A percentile compares a stretch with the other conserved stretches of the same genome.
Conservation (phyloP, 78 protist species). For the Anaeramoeba flamelloides region DNA sequence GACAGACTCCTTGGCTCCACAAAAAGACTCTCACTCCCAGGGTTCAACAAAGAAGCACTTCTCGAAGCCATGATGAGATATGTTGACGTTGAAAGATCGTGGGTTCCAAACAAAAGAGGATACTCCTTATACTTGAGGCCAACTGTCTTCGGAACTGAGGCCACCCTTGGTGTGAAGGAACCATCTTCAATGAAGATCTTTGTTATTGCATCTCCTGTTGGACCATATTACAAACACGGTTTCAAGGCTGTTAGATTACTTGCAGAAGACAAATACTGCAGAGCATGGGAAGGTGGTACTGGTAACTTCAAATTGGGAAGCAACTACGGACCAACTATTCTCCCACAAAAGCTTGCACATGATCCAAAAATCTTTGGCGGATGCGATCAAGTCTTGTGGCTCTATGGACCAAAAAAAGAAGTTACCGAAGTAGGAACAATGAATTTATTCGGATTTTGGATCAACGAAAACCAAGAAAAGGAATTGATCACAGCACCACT, state of each 20-base stretch:
- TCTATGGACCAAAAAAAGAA: slow-evolving; percentile 38
- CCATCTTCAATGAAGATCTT: slow-evolving; percentile 24
- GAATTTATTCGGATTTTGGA: slow-evolving; percentile 75
- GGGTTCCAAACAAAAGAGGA: slow-evolving; percentile 74
- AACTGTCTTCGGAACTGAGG: slow-evolving; percentile 63
- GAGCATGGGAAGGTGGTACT: slow-evolving; percentile 65
- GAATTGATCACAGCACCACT: slow-evolving; percentile 63
- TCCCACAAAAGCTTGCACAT: slow-evolving; percentile 60
- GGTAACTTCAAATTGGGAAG: slow-evolving; percentile 67
- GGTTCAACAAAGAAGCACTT: slow-evolving; percentile 27
- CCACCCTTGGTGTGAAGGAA: slow-evolving; percentile 53
- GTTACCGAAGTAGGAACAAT: slow-evolving; percentile 97
- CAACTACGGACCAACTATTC: slow-evolving; percentile 83
- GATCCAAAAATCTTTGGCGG: too few species aligned
- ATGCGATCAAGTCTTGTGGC: slow-evolving; percentile 90
- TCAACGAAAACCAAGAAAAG: slow-evolving; percentile 35
- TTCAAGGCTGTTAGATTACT: slow-evolving; percentile 70
- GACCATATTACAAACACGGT: slow-evolving; percentile 87
- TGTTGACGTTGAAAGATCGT: slow-evolving; percentile 56
- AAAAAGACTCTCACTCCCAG: slow-evolving; percentile 67
- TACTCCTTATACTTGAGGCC: slow-evolving; percentile 92
- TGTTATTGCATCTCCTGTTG: slow-evolving; percentile 76
- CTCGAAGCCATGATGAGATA: slow-evolving; percentile 58
- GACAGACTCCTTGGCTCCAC: slow-evolving; percentile 50
- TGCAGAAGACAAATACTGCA: slow-evolving; percentile 47